Base-by-base conservation (phyloP, 495 filamentous ascomycete genomes). In the Penicillium coffeae region DNA sequence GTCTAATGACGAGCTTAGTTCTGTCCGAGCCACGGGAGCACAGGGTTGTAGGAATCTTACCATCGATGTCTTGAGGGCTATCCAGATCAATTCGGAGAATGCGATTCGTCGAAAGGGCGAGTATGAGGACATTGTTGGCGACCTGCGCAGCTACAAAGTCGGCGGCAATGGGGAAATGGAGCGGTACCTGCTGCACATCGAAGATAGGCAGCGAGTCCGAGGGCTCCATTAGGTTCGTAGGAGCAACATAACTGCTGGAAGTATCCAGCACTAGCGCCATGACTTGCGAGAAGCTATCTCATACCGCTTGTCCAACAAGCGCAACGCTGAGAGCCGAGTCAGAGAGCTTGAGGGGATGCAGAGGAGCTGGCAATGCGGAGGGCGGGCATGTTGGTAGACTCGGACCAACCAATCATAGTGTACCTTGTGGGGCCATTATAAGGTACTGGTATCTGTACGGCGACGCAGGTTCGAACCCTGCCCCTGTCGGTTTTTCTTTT, bases 121-220 rank as follows among this genome's bases (percentile, higher is more conserved):
- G 70, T 12, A 97, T 81, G 44, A 98, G 78, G 41, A 96, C 90
- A 78, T 98, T 96, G 70, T 98, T 96, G 45, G 92, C 91, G 21
- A 96, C 91, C 68, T 96, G 90, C 36, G 91, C 90, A 19, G 94
- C 90, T 27, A 95, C 93, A 63, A 98, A 96, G 68, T 96, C 88
- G 54, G 89, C 87, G 18, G 90, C 86, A 52, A 96, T 83, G 21
- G 84, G 80, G 74, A 96, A 97, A 59, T 90, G 87, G 39, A 97
- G 86, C 73, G 89, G 83, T 15, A 98, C 93, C 48, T 75, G 83
- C 65, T 92, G 86, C 59, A 97, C 83, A 59, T 95, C 85, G 75
- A 98, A 96, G 66, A 97, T 95, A 51, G 90, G 88, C 21, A 90
- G 75, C 38, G 77, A 76, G 52, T 84, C 80, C 32, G 75, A 66